Base-by-base conservation (phyloP, 116 monocot species). In the Dioscorea cayenensis region DNA sequence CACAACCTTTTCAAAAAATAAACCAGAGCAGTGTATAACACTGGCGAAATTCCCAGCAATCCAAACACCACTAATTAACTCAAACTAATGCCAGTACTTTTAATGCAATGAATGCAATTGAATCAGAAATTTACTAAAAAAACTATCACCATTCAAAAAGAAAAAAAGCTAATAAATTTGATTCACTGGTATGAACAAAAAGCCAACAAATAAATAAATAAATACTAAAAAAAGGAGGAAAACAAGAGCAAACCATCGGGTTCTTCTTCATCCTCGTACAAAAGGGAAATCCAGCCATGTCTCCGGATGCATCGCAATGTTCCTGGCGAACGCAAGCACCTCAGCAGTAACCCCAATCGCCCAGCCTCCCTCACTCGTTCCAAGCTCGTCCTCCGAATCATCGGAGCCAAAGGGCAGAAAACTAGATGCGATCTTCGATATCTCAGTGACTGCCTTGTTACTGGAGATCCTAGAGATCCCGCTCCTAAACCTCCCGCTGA, bases 291-390 rank as follows among this genome's bases (percentile, higher is more conserved):
- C 87, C 18, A 94, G 67, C 94, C 94, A 94, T 13, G 90, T 94
- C 72, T 94, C 87, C 16, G 90, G 94, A 75, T 84, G 90, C 90
- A 87, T 81, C 29, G 90, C 81, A 20, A 94, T 82, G 64, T 84
- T 87, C 79, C 79, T 87, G 14, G 77, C 94, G 68, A 94, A 94
- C 22, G 76, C 75, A 72, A 94, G 29, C 27, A 90, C 87, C 82
- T 99, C 99, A 50, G 91, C 94, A 6, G 91, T 94, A 25, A 99
- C 78, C 16, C 99, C 99, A 71, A 91, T 73, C 16, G 82, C 97
- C 43, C 43, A 43, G 12, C 43, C 43, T 43, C 43, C 43, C 73
- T 20, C 69, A 72, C 11, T 80, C 84, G 9, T 60, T 69, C 19
- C 38, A 38, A 38, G 5, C 9, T 77, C 81, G 6, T 85, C 84